phyloP scores from a whole-genome alignment of 208 protist genomes.

The Leishmania turanica region DNA sequence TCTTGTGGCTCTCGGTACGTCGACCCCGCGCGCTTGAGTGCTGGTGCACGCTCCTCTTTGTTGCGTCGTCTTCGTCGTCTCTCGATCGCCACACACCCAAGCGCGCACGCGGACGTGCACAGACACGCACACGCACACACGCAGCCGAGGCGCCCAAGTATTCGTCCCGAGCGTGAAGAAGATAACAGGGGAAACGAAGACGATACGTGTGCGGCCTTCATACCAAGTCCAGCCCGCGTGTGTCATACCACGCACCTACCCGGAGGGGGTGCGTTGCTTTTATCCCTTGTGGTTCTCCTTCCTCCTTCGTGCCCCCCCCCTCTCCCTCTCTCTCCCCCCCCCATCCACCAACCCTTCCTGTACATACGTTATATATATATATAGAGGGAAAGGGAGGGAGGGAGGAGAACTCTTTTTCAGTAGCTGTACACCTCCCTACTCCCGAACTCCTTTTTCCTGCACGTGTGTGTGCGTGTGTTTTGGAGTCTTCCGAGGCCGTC shows the following conservation, averaged over 20 bases:
- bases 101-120: neutral
- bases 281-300: neutral
- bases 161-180: neutral
- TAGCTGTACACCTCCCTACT: neutral
- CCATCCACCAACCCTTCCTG: neutral
- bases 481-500: too few relatives aligned
- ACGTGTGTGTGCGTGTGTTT: neutral
- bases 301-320: neutral
- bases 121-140: neutral
- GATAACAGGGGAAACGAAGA: neutral
- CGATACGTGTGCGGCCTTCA: neutral
- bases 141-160: neutral
- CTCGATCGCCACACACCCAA: neutral
- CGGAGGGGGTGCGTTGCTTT: neutral
- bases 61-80: neutral
- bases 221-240: neutral
- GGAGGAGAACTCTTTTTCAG: neutral
- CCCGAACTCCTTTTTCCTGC: neutral
- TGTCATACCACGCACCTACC: neutral
- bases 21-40: neutral
- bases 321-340: neutral
- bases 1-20: neutral
- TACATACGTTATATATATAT: neutral
- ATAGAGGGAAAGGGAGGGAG: too few relatives aligned
- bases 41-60: neutral